phyloP scores from a whole-genome alignment of 352 stramenopile genomes.

The Pythium folliculosum region DNA sequence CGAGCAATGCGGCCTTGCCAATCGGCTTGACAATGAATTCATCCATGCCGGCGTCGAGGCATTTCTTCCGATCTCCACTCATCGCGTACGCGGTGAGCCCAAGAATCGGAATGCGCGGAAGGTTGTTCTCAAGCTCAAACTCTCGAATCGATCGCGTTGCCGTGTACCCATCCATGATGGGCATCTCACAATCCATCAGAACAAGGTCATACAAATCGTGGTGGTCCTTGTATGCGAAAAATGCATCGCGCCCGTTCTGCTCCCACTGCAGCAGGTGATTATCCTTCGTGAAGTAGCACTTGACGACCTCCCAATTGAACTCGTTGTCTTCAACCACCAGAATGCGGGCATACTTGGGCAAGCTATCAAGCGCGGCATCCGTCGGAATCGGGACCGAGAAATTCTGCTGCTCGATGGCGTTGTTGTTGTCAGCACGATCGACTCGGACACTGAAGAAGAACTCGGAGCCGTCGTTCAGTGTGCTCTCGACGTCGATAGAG shows the following conservation, averaged over 20 bases:
- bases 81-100: conserved; percentile 86
- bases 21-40: conserved; percentile 89
- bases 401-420: conserved; percentile 41
- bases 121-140: conserved; percentile 67
- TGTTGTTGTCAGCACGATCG: conserved; percentile 48
- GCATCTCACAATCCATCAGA: conserved; percentile 89
- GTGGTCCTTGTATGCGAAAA: conserved; percentile 73
- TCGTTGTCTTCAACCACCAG: conserved; percentile 89
- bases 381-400: conserved; percentile 42
- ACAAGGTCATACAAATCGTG: conserved; percentile 78
- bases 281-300: conserved; percentile 82
- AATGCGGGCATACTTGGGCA: conserved; percentile 74
- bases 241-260: conserved; percentile 72
- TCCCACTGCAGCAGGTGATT: conserved; percentile 85
- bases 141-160: conserved; percentile 68
- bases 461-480: conserved; percentile 73
- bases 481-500: conserved; percentile 82
- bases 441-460: conserved; percentile 88
- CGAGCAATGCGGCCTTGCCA: conserved; percentile 59
- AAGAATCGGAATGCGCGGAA: conserved; percentile 78
- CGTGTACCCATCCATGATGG: conserved; percentile 85
- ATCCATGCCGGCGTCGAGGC: conserved; percentile 82
- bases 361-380: conserved; percentile 29
- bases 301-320: conserved; percentile 91
- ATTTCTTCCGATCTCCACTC: conserved; percentile 83